Evolutionary conservation across 2,329 filamentous ascomycete genomes (phyloP).

Genomic region (Chaetomium olivaceum): DNA sequence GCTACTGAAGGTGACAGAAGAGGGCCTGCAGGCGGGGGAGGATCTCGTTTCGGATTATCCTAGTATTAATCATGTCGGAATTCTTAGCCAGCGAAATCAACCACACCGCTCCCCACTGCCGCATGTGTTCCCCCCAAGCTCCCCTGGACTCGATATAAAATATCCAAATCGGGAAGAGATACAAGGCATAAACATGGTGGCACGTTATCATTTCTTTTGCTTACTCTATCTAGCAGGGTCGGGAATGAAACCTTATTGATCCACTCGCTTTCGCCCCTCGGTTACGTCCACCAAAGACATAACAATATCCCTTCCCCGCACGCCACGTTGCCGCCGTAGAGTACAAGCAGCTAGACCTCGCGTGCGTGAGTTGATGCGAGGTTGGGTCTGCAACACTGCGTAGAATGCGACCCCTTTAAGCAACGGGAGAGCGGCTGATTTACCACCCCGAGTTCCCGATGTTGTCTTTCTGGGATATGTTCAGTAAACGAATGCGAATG

Average conservation of each 20-base stretch:
- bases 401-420: background rate
- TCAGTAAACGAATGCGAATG: constrained; percentile 3
- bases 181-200: background rate
- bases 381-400: background rate
- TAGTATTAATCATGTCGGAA: background rate
- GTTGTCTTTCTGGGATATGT: background rate
- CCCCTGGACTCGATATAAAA: background rate
- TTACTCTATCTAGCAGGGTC: background rate
- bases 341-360: background rate
- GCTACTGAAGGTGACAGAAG: background rate
- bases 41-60: background rate
- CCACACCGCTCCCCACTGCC: too few relatives aligned
- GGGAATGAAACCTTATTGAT: background rate
- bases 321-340: background rate
- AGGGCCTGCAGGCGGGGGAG: background rate
- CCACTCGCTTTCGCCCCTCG: background rate
- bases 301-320: background rate
- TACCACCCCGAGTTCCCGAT: background rate
- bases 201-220: background rate
- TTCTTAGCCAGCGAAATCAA: background rate
- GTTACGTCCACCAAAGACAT: background rate
- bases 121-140: background rate
- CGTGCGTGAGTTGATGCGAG: too few relatives aligned
- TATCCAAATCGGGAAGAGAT: background rate
- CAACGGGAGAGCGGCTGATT: background rate